Evolutionary conservation across 345 rosid species (phyloP).

Genomic region (Populus tremula): DNA sequence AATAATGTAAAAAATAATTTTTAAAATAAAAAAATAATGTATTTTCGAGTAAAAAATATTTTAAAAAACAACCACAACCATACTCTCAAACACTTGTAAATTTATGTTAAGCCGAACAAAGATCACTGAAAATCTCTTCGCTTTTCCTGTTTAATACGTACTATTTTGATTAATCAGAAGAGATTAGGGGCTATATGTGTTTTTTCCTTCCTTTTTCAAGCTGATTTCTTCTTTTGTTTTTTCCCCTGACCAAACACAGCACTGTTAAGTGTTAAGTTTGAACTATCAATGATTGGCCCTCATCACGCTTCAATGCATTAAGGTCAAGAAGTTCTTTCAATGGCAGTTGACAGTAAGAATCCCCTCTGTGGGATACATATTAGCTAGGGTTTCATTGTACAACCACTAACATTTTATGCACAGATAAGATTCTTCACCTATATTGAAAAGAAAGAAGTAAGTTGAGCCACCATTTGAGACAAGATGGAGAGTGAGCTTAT

Average conservation of each 20-base stretch:
- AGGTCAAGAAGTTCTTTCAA: slow-evolving; percentile 13
- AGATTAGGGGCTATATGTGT: no score
- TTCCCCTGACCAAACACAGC: neutral
- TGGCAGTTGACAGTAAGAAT: neutral
- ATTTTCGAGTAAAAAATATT: no score
- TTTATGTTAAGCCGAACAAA: no score
- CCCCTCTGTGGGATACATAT: neutral
- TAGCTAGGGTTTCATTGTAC: slow-evolving; percentile 15
- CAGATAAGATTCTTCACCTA: slow-evolving; percentile 12
- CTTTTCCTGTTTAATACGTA: no score
- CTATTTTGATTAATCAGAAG: no score
- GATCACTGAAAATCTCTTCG: no score
- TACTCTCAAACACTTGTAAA: no score
- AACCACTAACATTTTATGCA: slow-evolving; percentile 5
- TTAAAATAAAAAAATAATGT: no score
- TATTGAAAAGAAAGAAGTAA: slow-evolving; percentile 4
- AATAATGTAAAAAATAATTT: no score
- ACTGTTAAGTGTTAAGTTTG: neutral
- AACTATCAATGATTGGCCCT: neutral
- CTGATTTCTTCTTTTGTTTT: no score
- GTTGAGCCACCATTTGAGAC: neutral
- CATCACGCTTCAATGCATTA: neutral
- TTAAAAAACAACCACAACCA: no score
- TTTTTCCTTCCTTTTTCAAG: no score
- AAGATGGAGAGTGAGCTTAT: neutral